Evolutionary conservation across 345 rosid species (phyloP), one percentile per base, ranked within the genome.

Genomic region (Aurinia saxatilis): DNA sequence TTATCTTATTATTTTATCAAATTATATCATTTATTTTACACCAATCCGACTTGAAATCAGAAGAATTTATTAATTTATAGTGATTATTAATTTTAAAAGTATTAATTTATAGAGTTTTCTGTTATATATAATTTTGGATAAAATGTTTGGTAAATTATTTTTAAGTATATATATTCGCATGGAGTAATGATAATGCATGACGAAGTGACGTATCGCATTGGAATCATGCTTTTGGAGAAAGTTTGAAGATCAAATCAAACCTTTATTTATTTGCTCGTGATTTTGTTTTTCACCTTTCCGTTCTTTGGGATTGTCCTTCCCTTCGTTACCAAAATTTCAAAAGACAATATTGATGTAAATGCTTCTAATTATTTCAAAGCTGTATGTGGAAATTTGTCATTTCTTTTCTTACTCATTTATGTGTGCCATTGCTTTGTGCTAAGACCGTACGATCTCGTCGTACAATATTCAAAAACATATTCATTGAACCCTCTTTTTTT

Each of bases 361-460:
- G 29, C 55, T 35, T 49, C 60, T 48, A 6, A 47, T 47, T 30
- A 60, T 60, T 60, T 44, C 8, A 52, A 68, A 52, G 40, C 16
- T 50, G 8, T 58, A 11, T 37, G 56, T 36, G 21, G 19, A 52
- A n/a, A 51, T 52, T 57, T 35, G 27, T 51, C 67, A 36, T 59
- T 57, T 57, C 44, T 18, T 48, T 50, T 33, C 13, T 60, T 25
- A 25, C 50, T 70, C 40, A 17, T 45, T 69, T 52, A 15, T 36
- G 23, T 13, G 57, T 50, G 55, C 41, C 39, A 59, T 57, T 44
- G 39, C 65, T 57, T 49, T 57, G 36, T 48, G 44, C 44, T 44
- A 29, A 36, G 49, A 27, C 73, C 67, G 73, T 60, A 68, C 67
- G 55, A 68, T 68, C 38, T 41, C 23, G 36, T 60, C 41, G 73